Evolutionary conservation across 1,284 basidiomycete genomes (phyloP).

Genomic region (Neonothopanus nambi): DNA sequence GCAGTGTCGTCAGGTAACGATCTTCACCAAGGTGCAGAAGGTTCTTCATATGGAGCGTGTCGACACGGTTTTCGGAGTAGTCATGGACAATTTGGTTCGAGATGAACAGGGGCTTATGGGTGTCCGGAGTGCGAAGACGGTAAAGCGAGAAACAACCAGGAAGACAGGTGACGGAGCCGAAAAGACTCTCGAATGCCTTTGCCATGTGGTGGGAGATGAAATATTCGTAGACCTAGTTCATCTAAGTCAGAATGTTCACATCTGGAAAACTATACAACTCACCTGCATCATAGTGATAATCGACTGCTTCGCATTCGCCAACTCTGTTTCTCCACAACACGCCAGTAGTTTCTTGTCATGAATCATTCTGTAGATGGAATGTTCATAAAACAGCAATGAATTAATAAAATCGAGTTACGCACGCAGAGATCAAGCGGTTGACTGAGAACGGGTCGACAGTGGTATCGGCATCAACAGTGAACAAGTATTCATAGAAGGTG

Average conservation of each 20-base stretch:
- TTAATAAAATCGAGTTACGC: conserved; percentile 34
- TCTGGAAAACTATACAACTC: conserved; percentile 26
- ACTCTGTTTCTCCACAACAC: conserved; percentile 91
- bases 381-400: conserved; percentile 12
- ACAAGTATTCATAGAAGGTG: conserved; percentile 96
- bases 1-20: conserved; percentile 94
- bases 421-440: conserved; percentile 91
- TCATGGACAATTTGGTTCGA: conserved; percentile 90
- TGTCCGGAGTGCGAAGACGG: conserved; percentile 90
- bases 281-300: conserved; percentile 98
- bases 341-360: conserved; percentile 93
- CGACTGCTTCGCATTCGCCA: conserved; percentile 90
- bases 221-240: conserved; percentile 86
- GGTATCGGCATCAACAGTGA: conserved; percentile 98
- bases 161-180: conserved; percentile 97
- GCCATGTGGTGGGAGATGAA: conserved; percentile 97
- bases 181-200: conserved; percentile 96
- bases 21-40: conserved; percentile 96
- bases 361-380: conserved; percentile 64
- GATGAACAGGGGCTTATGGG: conserved; percentile 86
- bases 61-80: conserved; percentile 95
- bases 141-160: conserved; percentile 98
- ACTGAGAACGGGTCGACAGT: conserved; percentile 84
- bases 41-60: conserved; percentile 98
- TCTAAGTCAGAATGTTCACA: too few relatives aligned